Percentiles rank a stretch among this genome's conserved stretches.
phyloP scores from a whole-genome alignment of 257 asterid genomes.

The Jacaranda copaia region DNA sequence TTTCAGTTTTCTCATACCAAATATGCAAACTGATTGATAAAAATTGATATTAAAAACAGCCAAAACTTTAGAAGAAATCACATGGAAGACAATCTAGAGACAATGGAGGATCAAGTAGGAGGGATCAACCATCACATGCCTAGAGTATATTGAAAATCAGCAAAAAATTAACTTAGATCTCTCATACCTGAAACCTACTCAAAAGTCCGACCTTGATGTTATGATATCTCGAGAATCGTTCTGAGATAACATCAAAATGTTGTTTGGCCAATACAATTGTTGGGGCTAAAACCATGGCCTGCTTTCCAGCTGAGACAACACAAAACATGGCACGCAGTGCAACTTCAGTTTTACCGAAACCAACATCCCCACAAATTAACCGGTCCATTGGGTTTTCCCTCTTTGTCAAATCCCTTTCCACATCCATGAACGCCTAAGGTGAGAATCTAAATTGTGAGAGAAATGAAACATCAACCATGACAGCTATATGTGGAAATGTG shows the following conservation, averaged over 20 bases:
- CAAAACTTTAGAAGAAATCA: slow-evolving; percentile 15
- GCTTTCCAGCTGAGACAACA: slow-evolving; percentile 90
- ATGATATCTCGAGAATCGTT: slow-evolving; percentile 76
- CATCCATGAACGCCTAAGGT: slow-evolving; percentile 89
- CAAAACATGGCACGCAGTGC: slow-evolving; percentile 96
- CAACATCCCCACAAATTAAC: slow-evolving; percentile 98
- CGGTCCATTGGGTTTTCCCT: slow-evolving; percentile 96
- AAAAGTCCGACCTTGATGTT: slow-evolving; percentile 77
- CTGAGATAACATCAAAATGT: slow-evolving; percentile 88
- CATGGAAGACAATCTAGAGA: slow-evolving; percentile 12
- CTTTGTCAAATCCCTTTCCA: slow-evolving; percentile 89
- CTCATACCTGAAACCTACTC: slow-evolving; percentile 95
- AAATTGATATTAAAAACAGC: slow-evolving; percentile 20
- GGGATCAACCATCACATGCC: slow-evolving; percentile 26
- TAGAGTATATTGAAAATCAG: slow-evolving; percentile 18
- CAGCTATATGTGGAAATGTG: slow-evolving; percentile 30
- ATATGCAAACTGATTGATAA: slow-evolving; percentile 13
- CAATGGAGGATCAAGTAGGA: background rate
- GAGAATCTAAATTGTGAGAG: slow-evolving; percentile 57
- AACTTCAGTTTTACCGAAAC: slow-evolving; percentile 99
- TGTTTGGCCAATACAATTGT: slow-evolving; percentile 97
- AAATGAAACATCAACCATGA: slow-evolving; percentile 42
- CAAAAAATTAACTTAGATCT: slow-evolving; percentile 10
- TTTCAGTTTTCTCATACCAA: background rate
- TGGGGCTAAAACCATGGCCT: slow-evolving; percentile 95